Conservation (phyloP, 192 early-diverging fungal species). For the Coemansia sp. region DNA sequence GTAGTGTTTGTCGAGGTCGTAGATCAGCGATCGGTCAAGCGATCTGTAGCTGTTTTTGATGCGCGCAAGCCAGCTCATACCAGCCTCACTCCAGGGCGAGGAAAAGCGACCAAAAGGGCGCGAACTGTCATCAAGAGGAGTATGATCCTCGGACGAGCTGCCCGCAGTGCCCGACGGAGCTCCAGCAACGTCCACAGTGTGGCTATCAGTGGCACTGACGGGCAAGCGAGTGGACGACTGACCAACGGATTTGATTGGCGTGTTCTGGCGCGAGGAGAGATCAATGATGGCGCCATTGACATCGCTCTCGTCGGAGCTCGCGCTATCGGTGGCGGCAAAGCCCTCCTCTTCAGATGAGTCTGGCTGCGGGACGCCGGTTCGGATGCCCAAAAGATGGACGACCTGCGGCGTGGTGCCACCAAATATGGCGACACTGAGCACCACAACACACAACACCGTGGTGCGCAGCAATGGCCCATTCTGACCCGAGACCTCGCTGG, state of each 20-base stretch:
- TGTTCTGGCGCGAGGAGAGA: slow-evolving; percentile 6
- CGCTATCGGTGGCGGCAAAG: slow-evolving; percentile 3
- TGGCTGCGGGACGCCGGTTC: slow-evolving; percentile 64
- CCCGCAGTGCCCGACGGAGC: not conserved
- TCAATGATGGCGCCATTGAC: slow-evolving; percentile 17
- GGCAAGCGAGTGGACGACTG: not conserved
- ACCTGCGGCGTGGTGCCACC: slow-evolving; percentile 88
- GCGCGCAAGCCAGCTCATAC: slow-evolving; percentile 36
- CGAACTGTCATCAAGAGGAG: slow-evolving; percentile 15
- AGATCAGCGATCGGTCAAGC: slow-evolving; percentile 44
- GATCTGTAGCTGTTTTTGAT: slow-evolving; percentile 46
- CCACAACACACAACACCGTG: slow-evolving; percentile 90
- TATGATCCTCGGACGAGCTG: slow-evolving; percentile 5
- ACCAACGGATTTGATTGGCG: slow-evolving; percentile 5
- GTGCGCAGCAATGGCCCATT: slow-evolving; percentile 75
- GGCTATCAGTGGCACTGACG: not conserved
- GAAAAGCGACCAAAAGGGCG: slow-evolving; percentile 16
- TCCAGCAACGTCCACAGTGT: not conserved
- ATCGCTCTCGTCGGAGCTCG: slow-evolving; percentile 4
- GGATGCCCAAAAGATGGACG: slow-evolving; percentile 72
- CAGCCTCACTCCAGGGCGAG: slow-evolving; percentile 37
- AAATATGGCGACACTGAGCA: slow-evolving; percentile 85
- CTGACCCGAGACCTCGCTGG: slow-evolving; percentile 73
- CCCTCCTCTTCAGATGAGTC: slow-evolving; percentile 52
- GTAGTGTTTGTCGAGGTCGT: slow-evolving; percentile 45